These are phyloP conservation scores for Linaria vulgaris DNA, from an alignment of 257 asterid genomes.

Conservation along the genomic window DNA sequence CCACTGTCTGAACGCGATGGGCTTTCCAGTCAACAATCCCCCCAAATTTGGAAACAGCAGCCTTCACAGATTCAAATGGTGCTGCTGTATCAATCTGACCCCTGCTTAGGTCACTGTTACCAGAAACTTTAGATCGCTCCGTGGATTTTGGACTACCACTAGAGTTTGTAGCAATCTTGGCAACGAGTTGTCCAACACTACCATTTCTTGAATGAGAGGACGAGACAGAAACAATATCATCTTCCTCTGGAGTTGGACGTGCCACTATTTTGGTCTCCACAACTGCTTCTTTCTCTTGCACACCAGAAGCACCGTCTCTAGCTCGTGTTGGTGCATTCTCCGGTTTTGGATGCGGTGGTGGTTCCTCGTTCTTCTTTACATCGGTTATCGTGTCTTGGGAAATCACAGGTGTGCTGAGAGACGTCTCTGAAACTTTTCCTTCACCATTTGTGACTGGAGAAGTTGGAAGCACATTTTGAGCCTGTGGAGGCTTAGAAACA, in stretches of 20 bases:
- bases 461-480: slow-evolving; percentile 22
- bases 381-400: slow-evolving; percentile 31
- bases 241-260: slow-evolving; percentile 33
- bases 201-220: slow-evolving; percentile 39
- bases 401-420: slow-evolving; percentile 21
- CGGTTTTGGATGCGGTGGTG: slow-evolving; percentile 28
- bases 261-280: slow-evolving; percentile 30
- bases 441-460: slow-evolving; percentile 27
- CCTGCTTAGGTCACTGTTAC: slow-evolving; percentile 30
- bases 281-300: slow-evolving; percentile 34
- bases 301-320: slow-evolving; percentile 28
- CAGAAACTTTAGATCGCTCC: slow-evolving; percentile 29
- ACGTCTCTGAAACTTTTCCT: slow-evolving; percentile 28
- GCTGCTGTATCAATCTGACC: slow-evolving; percentile 80
- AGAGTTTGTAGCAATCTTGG: slow-evolving; percentile 34
- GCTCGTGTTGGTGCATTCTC: slow-evolving; percentile 25
- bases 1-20: slow-evolving; percentile 78
- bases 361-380: slow-evolving; percentile 22
- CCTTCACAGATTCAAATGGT: slow-evolving; percentile 93
- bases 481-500: slow-evolving; percentile 23
- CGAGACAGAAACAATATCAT: slow-evolving; percentile 26
- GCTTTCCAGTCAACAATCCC: slow-evolving; percentile 99
- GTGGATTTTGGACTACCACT: slow-evolving; percentile 21
- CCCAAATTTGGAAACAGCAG: slow-evolving; percentile 96
- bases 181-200: slow-evolving; percentile 26